phyloP scores from a whole-genome alignment of 441 rosid species.

The Adansonia madagascariensis region DNA sequence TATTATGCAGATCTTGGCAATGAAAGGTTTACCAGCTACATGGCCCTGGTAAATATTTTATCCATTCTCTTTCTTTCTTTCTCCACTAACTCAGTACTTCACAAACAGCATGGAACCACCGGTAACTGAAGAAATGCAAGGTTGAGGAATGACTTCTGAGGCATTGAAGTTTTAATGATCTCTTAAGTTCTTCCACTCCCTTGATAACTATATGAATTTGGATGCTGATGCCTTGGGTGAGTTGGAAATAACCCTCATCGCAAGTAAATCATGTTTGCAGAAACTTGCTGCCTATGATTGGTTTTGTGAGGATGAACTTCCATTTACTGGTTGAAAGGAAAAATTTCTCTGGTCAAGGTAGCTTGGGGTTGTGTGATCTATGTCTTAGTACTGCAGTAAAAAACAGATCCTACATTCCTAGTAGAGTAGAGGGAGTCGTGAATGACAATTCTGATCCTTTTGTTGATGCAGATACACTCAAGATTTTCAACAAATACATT shows the following conservation, averaged over 20 bases:
- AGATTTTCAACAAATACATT: constrained; percentile 98
- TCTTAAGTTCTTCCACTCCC: constrained; percentile 99
- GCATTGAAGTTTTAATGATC: constrained; percentile 99
- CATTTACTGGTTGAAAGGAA: constrained; percentile 49
- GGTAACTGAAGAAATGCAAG: constrained; percentile 90
- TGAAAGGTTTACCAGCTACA: constrained; percentile 99
- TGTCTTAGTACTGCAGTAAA: constrained; percentile 37
- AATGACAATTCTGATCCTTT: constrained; percentile 40
- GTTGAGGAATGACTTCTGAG: constrained; percentile 99
- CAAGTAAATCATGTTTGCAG: constrained; percentile 72
- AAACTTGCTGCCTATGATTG: constrained; percentile 65
- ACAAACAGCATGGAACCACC: constrained; percentile 97
- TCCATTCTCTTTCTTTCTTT: constrained; percentile 69
- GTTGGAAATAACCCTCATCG: constrained; percentile 85
- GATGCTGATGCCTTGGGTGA: constrained; percentile 80
- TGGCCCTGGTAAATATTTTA: constrained; percentile 99
- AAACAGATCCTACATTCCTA: constrained; percentile 35
- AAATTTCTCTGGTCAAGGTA: constrained; percentile 49
- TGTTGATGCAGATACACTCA: constrained; percentile 77
- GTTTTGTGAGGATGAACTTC: constrained; percentile 57
- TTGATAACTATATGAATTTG: constrained; percentile 81
- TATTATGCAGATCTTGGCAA: constrained; percentile 96
- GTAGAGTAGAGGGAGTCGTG: constrained; percentile 26
- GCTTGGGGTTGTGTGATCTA: constrained; percentile 45
- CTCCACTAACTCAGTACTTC: constrained; percentile 90